Base-by-base conservation (phyloP, 805 yeast genomes). In the Candida ovalis region DNA sequence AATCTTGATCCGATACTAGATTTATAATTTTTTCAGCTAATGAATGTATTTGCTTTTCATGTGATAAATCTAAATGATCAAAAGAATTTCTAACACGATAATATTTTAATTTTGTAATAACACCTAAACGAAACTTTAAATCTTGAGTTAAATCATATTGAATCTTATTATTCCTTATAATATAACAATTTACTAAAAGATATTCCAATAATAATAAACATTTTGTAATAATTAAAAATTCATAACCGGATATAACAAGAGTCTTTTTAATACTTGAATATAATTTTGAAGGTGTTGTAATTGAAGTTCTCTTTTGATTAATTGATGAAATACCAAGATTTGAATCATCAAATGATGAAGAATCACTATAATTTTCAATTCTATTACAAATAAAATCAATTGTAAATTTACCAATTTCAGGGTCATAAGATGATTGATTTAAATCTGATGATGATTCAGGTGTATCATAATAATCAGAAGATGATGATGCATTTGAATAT, bases 161-260 rank as follows among this genome's bases (percentile, higher is more conserved):
- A 3, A 47, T 22, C 2, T 12, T 40, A 6, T 45, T 50, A 2
- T 46, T 47, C 6, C 47, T 39, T 17, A 43, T 43, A 4, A 30
- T 40, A 46, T 50, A 63, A 48, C 69, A 62, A 47, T 64, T 53
- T n/a, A 62, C 28, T 10, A 60, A 39, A 4, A 65, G 44, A 41
- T 60, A 59, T 40, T 64, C 67, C 30, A 62, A 42, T 15, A 63
- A 41, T 24, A 47, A 54, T 17, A 65, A 48, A 40, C 67, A 58
- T 49, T 64, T 65, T 19, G 56, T 45, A 13, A 64, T 47, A 9
- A 58, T 58, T 15, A 60, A 48, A 48, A 54, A 60, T 43, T 63
- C 69, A 39, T 58, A 56, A 1, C 69, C 69, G 25, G 53, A 55
- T 15, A 60, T 63, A 15, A 65, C 54, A 15, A 58, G 46, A 2